Evolutionary conservation across 495 filamentous ascomycete genomes (phyloP), one percentile per base, ranked within the genome.

Genomic region (Talaromyces borbonicus): DNA sequence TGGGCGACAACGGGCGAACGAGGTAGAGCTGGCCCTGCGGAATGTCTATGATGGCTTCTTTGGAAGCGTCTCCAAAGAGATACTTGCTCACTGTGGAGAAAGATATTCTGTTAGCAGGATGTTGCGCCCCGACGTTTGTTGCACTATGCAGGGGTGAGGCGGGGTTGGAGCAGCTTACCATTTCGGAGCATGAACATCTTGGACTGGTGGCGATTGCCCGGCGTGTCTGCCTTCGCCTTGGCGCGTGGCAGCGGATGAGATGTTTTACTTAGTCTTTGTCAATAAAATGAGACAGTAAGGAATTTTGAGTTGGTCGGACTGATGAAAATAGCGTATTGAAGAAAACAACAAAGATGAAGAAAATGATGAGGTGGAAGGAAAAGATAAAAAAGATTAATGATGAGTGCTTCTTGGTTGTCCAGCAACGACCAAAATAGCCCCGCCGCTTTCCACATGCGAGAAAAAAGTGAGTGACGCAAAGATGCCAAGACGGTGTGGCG

Each of bases 1-100:
- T 98, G 24, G 89, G 86, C 1, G 92, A 98, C 23, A 87, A 74
- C 4, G 92, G 92, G 51, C 92, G 85, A 55, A 98, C 93, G 45
- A 98, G 84, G 60, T 95, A 98, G 24, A 98, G 86, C 66, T 96
- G 87, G 53, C 92, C 92, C 61, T 95, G 86, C 5, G 92, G 78
- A 24, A 98, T 82, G 56, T 96, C 87, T 61, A 95, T 87, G 59
- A 98, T 83, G 16, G 85, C 81, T 60, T 97, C 92, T 69, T 94
- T 95, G 49, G 84, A 89, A 48, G 79, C 81, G 65, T 95, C 88
- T 50, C 85, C 85, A 54, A 98, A 97, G 54, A 98, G 75, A 48
- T 87, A 80, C 64, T 94, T 95, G 63, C 85, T 85, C 56, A 93
- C 87, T 94, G 56, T 22, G 25, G 33, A 30, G 23, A 37, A 25